Evolutionary conservation across 164 flowering plant genomes (phyloP), one percentile per base, ranked within the genome.

Genomic region (Berberis vulgaris): DNA sequence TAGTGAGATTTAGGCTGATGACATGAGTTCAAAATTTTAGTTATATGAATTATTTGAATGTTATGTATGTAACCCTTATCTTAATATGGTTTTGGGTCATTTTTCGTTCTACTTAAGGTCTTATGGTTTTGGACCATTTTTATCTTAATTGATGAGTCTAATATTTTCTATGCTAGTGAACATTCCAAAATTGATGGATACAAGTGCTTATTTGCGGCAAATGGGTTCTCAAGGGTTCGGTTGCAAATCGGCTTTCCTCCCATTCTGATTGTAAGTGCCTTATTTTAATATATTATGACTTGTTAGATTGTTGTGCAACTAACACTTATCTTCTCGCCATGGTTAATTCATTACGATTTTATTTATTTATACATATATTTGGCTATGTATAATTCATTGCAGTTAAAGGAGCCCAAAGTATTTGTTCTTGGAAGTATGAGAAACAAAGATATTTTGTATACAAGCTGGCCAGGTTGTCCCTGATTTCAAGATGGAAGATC

Each of bases 371-470:
- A 26, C 26, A 26, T 26, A 26, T 26, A 26, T 26, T 26, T 26
- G 26, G 26, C 26, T 26, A 26, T 26, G 26, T 26, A 26, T 26
- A 26, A 26, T 26, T 8, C 41, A 43, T 9, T 43, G 40, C 84
- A 93, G 98, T 72, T 83, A 53, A 80, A 72, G 68, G 85, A 77
- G 66, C 87, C 97, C 26, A 88, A 82, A 75, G 89, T 90, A 10
- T 94, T 72, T 73, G 68, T 86, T 52, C 96, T 88, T 69, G 96
- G 95, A 62, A 80, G 74, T 71, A 45, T 67, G 10, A 66, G 62
- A 59, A 66, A 72, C 72, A 61, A 62, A 57, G 80, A 77, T 43
- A 53, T 78, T 2, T 56, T 62, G 42, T 62, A 50, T 41, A 69
- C 69, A 69, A 70, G 65, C 60, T 93, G 96, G 97, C 86, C 91